Conservation (phyloP, 2,329 filamentous ascomycete species). For the Teratosphaeria pseudoeucalypti region DNA sequence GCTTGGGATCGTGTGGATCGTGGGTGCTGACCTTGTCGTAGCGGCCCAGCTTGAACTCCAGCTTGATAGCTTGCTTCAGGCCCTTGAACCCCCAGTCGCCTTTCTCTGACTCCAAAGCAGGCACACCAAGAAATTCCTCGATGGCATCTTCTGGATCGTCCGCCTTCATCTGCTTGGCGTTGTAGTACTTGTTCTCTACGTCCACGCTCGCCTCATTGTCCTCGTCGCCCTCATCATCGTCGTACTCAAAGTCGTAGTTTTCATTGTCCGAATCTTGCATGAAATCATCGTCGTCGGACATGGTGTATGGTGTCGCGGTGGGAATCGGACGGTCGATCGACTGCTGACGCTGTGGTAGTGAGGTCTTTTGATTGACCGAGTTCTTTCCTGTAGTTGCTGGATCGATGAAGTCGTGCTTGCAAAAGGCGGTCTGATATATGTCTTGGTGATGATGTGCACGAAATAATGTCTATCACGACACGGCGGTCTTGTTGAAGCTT, state of each 20-base stretch:
- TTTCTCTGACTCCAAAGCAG: slow-evolving; percentile 75
- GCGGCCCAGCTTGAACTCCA: slow-evolving; percentile 84
- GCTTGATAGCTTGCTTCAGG: slow-evolving; percentile 93
- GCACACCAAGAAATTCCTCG: slow-evolving; percentile 83
- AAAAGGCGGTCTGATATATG: background rate
- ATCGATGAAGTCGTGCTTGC: background rate
- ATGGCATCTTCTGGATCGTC: slow-evolving; percentile 82
- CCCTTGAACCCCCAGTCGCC: slow-evolving; percentile 99
- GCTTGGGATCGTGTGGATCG: background rate
- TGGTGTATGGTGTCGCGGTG: slow-evolving; percentile 29
- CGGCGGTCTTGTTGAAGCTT: background rate
- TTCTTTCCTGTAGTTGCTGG: background rate
- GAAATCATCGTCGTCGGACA: slow-evolving; percentile 83
- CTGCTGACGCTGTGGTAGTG: background rate
- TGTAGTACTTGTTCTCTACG: slow-evolving; percentile 99
- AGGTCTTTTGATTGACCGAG: background rate
- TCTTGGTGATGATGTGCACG: background rate
- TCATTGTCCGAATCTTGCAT: slow-evolving; percentile 88
- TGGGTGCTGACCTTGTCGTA: slow-evolving; percentile 59
- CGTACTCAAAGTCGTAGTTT: slow-evolving; percentile 95
- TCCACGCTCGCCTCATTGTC: slow-evolving; percentile 81
- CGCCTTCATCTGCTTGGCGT: slow-evolving; percentile 90
- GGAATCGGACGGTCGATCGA: background rate
- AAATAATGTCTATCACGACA: background rate
- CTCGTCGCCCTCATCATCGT: slow-evolving; percentile 85